A percentile compares a stretch with the other conserved stretches of the same genome.
These are phyloP conservation scores for Acmispon strigosus DNA, from an alignment of 306 rosid species.

Conservation along the genomic window DNA sequence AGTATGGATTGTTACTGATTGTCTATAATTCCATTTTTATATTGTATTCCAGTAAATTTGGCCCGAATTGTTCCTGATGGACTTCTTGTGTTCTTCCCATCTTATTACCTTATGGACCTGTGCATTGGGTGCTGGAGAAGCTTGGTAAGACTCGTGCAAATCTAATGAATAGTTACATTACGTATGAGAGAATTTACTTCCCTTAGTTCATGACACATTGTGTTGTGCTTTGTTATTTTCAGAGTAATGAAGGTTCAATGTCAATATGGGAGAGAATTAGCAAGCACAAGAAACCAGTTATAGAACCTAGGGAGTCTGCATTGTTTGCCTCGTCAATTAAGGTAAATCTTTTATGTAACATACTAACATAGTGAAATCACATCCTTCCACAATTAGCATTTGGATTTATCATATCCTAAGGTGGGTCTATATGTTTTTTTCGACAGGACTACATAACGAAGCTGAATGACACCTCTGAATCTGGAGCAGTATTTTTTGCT, in stretches of 20 bases:
- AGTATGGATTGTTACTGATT: neutral
- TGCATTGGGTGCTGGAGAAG: constrained; percentile 82
- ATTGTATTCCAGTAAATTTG: constrained; percentile 71
- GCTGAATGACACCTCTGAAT: constrained; percentile 69
- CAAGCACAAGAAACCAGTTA: constrained; percentile 86
- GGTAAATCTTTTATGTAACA: constrained; percentile 37
- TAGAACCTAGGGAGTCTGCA: constrained; percentile 91
- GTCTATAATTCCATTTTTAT: constrained; percentile 8
- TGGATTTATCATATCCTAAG: constrained; percentile 9
- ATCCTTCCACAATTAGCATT: constrained; percentile 13
- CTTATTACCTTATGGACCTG: constrained; percentile 88
- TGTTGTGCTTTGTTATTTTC: constrained; percentile 17
- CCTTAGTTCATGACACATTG: constrained; percentile 3
- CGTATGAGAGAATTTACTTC: neutral
- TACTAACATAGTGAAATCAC: neutral
- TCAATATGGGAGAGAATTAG: constrained; percentile 94
- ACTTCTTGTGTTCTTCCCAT: constrained; percentile 89
- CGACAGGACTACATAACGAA: constrained; percentile 80
- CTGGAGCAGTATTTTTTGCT: constrained; percentile 93
- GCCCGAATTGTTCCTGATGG: constrained; percentile 96
- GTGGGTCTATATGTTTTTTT: constrained; percentile 8
- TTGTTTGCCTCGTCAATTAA: constrained; percentile 70
- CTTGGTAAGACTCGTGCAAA: constrained; percentile 36
- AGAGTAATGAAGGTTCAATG: constrained; percentile 62
- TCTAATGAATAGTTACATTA: constrained; percentile 18